Evolutionary conservation across 2,329 filamentous ascomycete species (phyloP), one percentile per base, ranked within the genome.

Genomic region (Penicillium sp.): DNA sequence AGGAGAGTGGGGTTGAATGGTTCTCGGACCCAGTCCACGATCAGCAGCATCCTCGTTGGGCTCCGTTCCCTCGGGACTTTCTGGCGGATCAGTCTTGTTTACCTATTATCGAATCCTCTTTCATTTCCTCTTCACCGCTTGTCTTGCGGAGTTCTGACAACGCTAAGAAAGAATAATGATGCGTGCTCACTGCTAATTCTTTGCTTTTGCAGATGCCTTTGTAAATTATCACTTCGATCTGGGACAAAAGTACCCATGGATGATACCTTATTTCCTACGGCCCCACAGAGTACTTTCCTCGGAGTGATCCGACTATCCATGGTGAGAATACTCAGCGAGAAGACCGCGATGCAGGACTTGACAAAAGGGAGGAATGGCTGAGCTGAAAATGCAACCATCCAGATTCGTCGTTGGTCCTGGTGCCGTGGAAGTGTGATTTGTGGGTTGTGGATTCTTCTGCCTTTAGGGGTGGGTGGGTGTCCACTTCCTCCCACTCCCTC

Each of bases 41-140:
- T 67, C 66, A 66, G 56, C 65, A 56, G 47, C 46, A 56, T 58
- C 54, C 61, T 67, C 61, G 61, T 67, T 67, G 62, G 60, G 54
- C 54, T 58, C 66, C 65, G 53, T 60, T 59, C 56, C 55, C 50
- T 66, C 62, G 65, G 65, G 62, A 65, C 53, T 60, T 31, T 54
- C 33, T 52, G 43, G 56, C 61, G 59, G 61, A 44, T 60, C 55
- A 51, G 41, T 46, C 7, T 24, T 31, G 55, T 61, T 62, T 55
- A 56, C 64, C 18, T 24, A 22, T 36, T 43, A 10, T 36, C 46
- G 27, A 44, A 19, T 19, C 18, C 10, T 58, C 24, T 52, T 54
- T 54, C 36, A 43, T 55, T 27, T 16, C 19, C 40, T 37, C 24
- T 57, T 63, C 65, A 68, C 66, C 65, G 66, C 66, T 68, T 67